These are phyloP conservation scores for Rosa chinensis DNA, from an alignment of 306 rosid species.

Conservation along the genomic window DNA sequence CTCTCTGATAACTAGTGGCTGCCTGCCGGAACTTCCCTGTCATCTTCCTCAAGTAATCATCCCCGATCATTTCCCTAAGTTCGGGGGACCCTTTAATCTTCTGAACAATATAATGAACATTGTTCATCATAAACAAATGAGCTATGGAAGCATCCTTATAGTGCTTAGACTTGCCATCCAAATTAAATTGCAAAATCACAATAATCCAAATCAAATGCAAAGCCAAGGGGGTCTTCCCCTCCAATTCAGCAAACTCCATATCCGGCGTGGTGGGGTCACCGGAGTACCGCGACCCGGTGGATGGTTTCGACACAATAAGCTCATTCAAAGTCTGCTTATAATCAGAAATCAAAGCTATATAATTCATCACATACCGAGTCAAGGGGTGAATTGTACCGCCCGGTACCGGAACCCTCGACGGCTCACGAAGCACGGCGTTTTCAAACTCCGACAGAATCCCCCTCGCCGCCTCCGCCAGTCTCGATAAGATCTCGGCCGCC, in stretches of 20 bases:
- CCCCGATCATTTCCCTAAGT: constrained; percentile 87
- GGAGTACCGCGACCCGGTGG: constrained; percentile 75
- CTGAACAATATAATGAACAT: constrained; percentile 95
- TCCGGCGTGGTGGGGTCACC: constrained; percentile 84
- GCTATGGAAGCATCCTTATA: constrained; percentile 73
- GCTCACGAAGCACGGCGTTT: constrained; percentile 85
- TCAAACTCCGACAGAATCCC: constrained; percentile 95
- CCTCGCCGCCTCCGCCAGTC: constrained; percentile 92
- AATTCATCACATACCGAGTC: constrained; percentile 98
- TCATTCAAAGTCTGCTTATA: constrained; percentile 78
- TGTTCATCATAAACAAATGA: constrained; percentile 93
- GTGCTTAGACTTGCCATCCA: constrained; percentile 92
- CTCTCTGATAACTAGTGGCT: constrained; percentile 92
- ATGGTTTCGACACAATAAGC: constrained; percentile 89
- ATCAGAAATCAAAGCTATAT: constrained; percentile 86
- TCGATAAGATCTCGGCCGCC: constrained; percentile 85
- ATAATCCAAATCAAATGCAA: constrained; percentile 96
- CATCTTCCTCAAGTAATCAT: constrained; percentile 75
- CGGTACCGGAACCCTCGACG: constrained; percentile 87
- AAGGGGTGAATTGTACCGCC: constrained; percentile 96
- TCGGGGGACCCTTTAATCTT: constrained; percentile 89
- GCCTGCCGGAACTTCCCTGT: constrained; percentile 85
- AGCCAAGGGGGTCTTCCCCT: constrained; percentile 77
- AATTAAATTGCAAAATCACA: constrained; percentile 81
- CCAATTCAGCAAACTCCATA: constrained; percentile 81